Evolutionary conservation across 805 yeast genomes (phyloP).

Genomic region (Wickerhamomyces queroliae): DNA sequence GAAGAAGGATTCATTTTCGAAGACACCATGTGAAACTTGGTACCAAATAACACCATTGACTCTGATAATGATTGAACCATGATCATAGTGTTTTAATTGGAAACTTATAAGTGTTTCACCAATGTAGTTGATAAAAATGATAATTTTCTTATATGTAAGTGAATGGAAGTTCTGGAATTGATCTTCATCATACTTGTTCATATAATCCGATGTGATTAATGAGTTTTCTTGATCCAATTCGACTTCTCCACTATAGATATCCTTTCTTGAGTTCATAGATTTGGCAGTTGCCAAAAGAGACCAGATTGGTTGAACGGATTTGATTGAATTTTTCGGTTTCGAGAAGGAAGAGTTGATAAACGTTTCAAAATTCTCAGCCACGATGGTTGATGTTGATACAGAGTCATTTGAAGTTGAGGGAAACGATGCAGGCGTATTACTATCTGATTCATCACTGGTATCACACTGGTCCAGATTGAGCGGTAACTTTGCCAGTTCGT

Average conservation of each 20-base stretch:
- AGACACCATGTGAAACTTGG: slow-evolving; percentile 48
- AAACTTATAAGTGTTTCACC: slow-evolving; percentile 48
- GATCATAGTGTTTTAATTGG: slow-evolving; percentile 38
- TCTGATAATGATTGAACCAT: slow-evolving; percentile 36
- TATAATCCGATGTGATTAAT: slow-evolving; percentile 18
- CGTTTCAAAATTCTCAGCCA: slow-evolving; percentile 20
- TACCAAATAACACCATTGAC: slow-evolving; percentile 71
- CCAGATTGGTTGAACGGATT: slow-evolving; percentile 45
- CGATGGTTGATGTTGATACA: slow-evolving; percentile 17
- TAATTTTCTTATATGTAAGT: slow-evolving; percentile 25
- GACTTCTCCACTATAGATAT: slow-evolving; percentile 36
- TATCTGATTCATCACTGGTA: neutral
- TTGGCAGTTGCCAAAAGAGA: slow-evolving; percentile 43
- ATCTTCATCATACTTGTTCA: slow-evolving; percentile 20
- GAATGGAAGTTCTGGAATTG: slow-evolving; percentile 23
- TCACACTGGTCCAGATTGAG: neutral
- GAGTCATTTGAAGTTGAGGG: slow-evolving; percentile 5
- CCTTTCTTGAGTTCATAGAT: slow-evolving; percentile 41
- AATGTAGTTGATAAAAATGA: slow-evolving; percentile 40
- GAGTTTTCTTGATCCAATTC: slow-evolving; percentile 14
- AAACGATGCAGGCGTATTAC: slow-evolving; percentile 14
- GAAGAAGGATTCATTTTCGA: slow-evolving; percentile 42
- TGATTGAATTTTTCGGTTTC: slow-evolving; percentile 13
- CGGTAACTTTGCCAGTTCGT: slow-evolving; percentile 1
- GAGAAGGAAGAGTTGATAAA: slow-evolving; percentile 15